Evolutionary conservation across 352 stramenopile genomes (phyloP).

Genomic region (Globisporangium iwayamae): DNA sequence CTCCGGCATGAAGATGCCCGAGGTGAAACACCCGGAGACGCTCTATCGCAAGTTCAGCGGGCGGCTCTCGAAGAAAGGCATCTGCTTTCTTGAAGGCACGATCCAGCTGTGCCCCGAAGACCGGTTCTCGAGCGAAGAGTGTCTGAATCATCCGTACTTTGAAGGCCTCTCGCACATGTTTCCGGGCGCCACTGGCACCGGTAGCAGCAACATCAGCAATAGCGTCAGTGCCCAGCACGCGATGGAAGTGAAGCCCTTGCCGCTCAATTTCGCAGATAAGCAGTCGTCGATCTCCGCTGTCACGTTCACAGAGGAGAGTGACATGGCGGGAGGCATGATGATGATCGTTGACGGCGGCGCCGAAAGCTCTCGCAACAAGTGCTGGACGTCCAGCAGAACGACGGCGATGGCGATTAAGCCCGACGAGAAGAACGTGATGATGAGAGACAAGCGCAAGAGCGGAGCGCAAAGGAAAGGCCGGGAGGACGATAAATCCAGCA

Average conservation of each 20-base stretch:
- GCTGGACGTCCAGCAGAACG: constrained; percentile 28
- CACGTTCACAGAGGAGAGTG: constrained; percentile 18
- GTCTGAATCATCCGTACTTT: constrained; percentile 87
- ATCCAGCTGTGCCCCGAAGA: constrained; percentile 78
- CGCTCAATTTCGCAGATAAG: constrained; percentile 27
- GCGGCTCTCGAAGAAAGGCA: constrained; percentile 77
- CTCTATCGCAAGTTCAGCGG: constrained; percentile 89
- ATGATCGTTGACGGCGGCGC: constrained; percentile 21
- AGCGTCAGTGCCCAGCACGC: constrained; percentile 5
- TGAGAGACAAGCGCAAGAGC: constrained; percentile 42
- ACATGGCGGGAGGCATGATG: constrained; percentile 13
- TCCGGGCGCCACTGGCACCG: neutral
- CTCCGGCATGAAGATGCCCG: constrained; percentile 90
- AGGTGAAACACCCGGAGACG: constrained; percentile 91
- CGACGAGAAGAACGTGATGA: constrained; percentile 36
- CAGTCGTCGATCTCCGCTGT: constrained; percentile 15
- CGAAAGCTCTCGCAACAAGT: constrained; percentile 38
- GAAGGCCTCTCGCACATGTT: constrained; percentile 48
- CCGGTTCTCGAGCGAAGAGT: constrained; percentile 70
- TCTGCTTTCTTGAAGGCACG: constrained; percentile 78
- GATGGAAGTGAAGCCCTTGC: constrained; percentile 30
- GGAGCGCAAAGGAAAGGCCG: constrained; percentile 29
- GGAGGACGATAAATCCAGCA: constrained; percentile 30
- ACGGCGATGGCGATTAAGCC: constrained; percentile 6
- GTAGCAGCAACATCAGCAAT: constrained; percentile 5